Conservation (phyloP, 768 basidiomycete genomes). For the Coprinellus aureogranulatus region DNA sequence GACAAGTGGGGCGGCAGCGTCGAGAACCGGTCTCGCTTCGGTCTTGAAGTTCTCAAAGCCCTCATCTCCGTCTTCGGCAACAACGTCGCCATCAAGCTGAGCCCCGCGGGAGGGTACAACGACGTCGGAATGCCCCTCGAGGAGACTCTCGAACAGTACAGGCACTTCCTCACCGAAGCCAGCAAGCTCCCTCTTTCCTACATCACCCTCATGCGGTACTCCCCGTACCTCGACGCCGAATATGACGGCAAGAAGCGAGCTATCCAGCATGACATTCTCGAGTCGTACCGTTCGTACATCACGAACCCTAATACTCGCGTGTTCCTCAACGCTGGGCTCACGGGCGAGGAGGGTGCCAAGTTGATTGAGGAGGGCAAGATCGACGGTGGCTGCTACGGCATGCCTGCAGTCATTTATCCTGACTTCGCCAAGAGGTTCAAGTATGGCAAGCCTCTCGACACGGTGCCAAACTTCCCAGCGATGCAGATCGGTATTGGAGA, state of each 20-base stretch:
- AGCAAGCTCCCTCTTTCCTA: slow-evolving; percentile 29
- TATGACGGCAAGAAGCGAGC: slow-evolving; percentile 15
- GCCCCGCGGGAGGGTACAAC: slow-evolving; percentile 18
- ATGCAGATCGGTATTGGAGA: slow-evolving; percentile 11
- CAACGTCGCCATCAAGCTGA: slow-evolving; percentile 16
- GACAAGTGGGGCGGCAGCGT: slow-evolving; percentile 61
- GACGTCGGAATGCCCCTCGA: slow-evolving; percentile 34
- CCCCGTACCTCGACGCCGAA: slow-evolving; percentile 1
- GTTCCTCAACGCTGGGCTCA: slow-evolving; percentile 16
- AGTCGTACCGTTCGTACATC: slow-evolving; percentile 16
- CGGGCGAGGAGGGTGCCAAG: slow-evolving; percentile 30
- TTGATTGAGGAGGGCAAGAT: slow-evolving; percentile 31
- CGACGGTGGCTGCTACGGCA: slow-evolving; percentile 37
- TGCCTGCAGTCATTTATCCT: slow-evolving; percentile 36
- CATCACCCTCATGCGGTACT: slow-evolving; percentile 7
- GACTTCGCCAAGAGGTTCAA: slow-evolving; percentile 36
- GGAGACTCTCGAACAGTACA: slow-evolving; percentile 36
- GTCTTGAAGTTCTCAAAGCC: slow-evolving; percentile 49
- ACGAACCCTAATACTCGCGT: slow-evolving; percentile 15
- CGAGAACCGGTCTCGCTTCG: slow-evolving; percentile 57
- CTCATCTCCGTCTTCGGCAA: slow-evolving; percentile 12
- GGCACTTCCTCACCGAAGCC: slow-evolving; percentile 34
- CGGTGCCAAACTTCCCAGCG: slow-evolving; percentile 20
- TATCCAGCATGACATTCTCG: slow-evolving; percentile 19
- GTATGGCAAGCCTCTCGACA: slow-evolving; percentile 18